A percentile compares a stretch with the other conserved stretches of the same genome.
Conservation (phyloP, 2,329 filamentous ascomycete species). For the Monilinia vaccinii-corymbosi region DNA sequence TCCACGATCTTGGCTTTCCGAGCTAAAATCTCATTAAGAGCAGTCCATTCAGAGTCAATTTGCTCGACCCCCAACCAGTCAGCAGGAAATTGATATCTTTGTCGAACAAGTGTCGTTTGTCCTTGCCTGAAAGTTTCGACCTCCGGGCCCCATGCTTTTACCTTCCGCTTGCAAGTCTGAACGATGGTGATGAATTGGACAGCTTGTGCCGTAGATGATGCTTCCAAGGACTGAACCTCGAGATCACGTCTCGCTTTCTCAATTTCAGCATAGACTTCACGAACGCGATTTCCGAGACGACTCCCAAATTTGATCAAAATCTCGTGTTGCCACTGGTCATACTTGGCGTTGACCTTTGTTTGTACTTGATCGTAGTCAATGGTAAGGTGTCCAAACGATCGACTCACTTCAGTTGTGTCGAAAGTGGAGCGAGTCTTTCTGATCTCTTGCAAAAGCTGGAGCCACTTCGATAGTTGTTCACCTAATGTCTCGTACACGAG, state of each 20-base stretch:
- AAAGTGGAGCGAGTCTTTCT: conserved; percentile 93
- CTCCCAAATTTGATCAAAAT: conserved; percentile 88
- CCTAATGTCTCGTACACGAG: conserved; percentile 89
- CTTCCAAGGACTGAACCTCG: conserved; percentile 85
- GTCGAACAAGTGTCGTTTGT: conserved; percentile 80
- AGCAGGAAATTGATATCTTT: conserved; percentile 85
- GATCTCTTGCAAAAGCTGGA: conserved; percentile 94
- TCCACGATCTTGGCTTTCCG: conserved; percentile 93
- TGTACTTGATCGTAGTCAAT: conserved; percentile 99
- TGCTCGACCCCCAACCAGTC: conserved; percentile 97
- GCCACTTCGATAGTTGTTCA: conserved; percentile 84
- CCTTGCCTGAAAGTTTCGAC: conserved; percentile 94
- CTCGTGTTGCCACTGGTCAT: conserved; percentile 99
- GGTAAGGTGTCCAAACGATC: conserved; percentile 84
- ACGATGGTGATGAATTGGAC: conserved; percentile 98
- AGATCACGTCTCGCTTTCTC: conserved; percentile 84
- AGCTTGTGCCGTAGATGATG: conserved; percentile 90
- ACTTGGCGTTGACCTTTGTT: conserved; percentile 97
- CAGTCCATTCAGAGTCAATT: conserved; percentile 91
- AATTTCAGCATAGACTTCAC: conserved; percentile 85
- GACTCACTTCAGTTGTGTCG: conserved; percentile 89
- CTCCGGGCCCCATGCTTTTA: conserved; percentile 89
- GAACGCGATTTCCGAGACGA: conserved; percentile 81
- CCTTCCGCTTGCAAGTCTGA: conserved; percentile 89
- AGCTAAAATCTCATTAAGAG: conserved; percentile 81